phyloP scores from a whole-genome alignment of 176 grass and related monocot genomes.

The Bolboschoenus planiculmis region DNA sequence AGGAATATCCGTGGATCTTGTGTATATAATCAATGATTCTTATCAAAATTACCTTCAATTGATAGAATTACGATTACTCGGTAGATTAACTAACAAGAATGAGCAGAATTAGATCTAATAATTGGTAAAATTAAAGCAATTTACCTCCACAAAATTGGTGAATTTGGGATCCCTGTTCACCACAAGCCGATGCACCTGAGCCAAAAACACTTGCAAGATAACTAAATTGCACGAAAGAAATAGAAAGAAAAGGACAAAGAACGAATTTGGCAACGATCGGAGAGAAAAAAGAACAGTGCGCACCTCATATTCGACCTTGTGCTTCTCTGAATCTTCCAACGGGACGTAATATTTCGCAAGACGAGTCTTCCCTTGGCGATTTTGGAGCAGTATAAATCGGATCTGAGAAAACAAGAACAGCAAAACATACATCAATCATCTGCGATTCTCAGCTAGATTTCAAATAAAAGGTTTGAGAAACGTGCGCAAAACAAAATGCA shows the following conservation, averaged over 20 bases:
- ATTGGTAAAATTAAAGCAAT: constrained; percentile 18
- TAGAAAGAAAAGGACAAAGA: background rate
- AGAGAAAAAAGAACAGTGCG: background rate
- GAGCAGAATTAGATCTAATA: background rate
- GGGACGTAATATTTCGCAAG: constrained; percentile 97
- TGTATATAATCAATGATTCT: background rate
- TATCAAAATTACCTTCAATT: background rate
- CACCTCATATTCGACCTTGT: constrained; percentile 99
- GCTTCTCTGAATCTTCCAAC: constrained; percentile 98
- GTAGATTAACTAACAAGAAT: background rate
- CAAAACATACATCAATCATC: background rate
- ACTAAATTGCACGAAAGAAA: background rate
- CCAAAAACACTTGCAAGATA: background rate
- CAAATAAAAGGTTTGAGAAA: background rate
- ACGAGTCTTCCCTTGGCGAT: constrained; percentile 97
- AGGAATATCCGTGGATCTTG: background rate
- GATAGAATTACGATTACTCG: background rate
- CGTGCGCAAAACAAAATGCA: background rate
- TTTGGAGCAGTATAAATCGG: constrained; percentile 96
- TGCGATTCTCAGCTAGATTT: background rate
- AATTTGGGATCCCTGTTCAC: constrained; percentile 97
- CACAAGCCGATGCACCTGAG: constrained; percentile 82
- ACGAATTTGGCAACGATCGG: background rate
- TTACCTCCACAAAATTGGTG: constrained; percentile 97
- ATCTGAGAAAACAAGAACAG: constrained; percentile 37